Percentiles rank a stretch among this genome's conserved stretches.
Conservation (phyloP, 1,139 yeast genomes). For the Kazachstania sp. region DNA sequence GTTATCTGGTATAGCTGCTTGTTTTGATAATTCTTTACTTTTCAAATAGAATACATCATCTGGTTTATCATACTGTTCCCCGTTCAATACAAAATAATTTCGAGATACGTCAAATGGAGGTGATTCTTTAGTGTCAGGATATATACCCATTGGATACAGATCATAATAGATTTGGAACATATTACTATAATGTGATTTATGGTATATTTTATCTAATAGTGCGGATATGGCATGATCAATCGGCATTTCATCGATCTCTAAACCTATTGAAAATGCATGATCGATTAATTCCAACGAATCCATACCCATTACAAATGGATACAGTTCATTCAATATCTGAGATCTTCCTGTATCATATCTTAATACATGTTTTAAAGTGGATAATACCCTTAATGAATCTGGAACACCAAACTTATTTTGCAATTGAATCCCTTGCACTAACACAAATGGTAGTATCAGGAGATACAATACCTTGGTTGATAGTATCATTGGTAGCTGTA, state of each 20-base stretch:
- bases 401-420: conserved; percentile 4
- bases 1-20: conserved; percentile 14
- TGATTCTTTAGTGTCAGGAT: conserved; percentile 6
- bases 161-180: conserved; percentile 11
- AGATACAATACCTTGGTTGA: no score
- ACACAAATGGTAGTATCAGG: not conserved
- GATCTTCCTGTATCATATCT: not conserved
- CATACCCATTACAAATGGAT: conserved; percentile 13
- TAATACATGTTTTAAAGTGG: conserved; percentile 8
- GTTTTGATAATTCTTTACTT: conserved; percentile 22
- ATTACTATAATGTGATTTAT: conserved; percentile 8
- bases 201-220: conserved; percentile 1
- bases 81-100: conserved; percentile 22
- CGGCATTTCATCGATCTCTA: conserved; percentile 3
- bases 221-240: not conserved
- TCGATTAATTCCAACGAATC: conserved; percentile 5
- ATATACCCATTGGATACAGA: conserved; percentile 20
- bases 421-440: not conserved
- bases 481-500: no score
- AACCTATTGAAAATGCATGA: conserved; percentile 4
- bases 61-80: conserved; percentile 16
- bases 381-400: conserved; percentile 11
- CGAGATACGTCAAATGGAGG: conserved; percentile 3
- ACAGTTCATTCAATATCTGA: conserved; percentile 8
- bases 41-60: conserved; percentile 29